Evolutionary conservation across 23 red algal genomes (phyloP), one percentile per base, ranked within the genome.

Genomic region (Gracilaria gracilis): DNA sequence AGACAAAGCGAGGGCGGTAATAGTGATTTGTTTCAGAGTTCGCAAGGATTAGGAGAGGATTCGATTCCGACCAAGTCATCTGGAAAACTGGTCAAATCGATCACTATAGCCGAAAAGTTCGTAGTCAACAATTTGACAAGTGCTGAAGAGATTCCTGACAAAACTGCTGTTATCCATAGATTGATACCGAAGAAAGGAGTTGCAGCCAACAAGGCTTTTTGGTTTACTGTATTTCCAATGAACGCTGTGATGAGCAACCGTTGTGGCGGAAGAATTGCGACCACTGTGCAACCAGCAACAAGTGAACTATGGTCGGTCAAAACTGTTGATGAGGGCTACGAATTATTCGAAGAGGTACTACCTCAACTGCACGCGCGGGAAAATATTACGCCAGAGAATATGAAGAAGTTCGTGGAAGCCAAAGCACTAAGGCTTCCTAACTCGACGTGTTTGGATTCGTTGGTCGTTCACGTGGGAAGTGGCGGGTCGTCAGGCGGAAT

Each of bases 401-500:
- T 93, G 91, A 42, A 58, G n/a, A 93, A 64, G 24, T 93, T 93
- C 57, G 81, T 93, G 19, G 28, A 65, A 28, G 57, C 65, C 5
- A 39, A 42, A 19, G 34, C 67, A 28, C 11, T 51, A 47, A 51
- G n/a, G 16, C 85, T 86, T 54, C 48, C 67, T 4, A 44, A 25
- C n/a, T 37, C 85, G 21, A 24, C 40, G 36, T 67, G 91, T 25
- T 28, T 67, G 7, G 42, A 58, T 14, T 93, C 91, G 20, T 65
- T 93, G 5, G 88, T 51, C 15, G 59, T 62, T 62, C 59, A 62
- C 21, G 59, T 62, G 6, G 74, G 38, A 0, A 4, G 21, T 31
- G 35, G 64, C 9, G 44, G 65, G 5, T 9, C 83, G n/a, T 29
- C 55, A 13, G 61, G 75, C 14, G 80, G 91, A 8, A 47, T 93